These are phyloP conservation scores for Colletotrichum karsti DNA, from an alignment of 2,329 filamentous ascomycete genomes.

Conservation along the genomic window DNA sequence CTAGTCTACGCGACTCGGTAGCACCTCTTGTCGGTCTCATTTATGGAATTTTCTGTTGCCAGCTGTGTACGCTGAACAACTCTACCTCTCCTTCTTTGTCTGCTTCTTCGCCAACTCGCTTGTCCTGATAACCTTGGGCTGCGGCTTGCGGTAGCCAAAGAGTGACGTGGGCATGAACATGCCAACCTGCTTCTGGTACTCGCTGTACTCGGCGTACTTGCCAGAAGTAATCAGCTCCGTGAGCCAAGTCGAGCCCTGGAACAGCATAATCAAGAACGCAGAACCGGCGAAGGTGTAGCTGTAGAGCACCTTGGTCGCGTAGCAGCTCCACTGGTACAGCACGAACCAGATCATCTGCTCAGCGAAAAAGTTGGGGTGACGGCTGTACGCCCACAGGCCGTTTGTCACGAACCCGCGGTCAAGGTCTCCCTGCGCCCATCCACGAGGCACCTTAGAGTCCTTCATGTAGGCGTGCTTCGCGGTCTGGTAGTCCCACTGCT, in stretches of 20 bases:
- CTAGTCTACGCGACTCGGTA: background rate
- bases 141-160: conserved; percentile 50
- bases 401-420: conserved; percentile 88
- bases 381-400: conserved; percentile 86
- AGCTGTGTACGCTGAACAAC: too few relatives aligned
- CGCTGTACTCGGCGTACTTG: conserved; percentile 89
- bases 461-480: conserved; percentile 82
- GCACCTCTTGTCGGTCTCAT: conserved; percentile 30
- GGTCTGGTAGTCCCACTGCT: conserved; percentile 90
- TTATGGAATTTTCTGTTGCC: background rate
- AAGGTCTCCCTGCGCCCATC: conserved; percentile 76
- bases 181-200: conserved; percentile 85
- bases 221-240: conserved; percentile 82
- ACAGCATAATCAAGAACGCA: conserved; percentile 77
- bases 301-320: conserved; percentile 72
- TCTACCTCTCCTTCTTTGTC: conserved; percentile 46
- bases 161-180: conserved; percentile 78
- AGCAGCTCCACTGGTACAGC: conserved; percentile 89
- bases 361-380: conserved; percentile 94
- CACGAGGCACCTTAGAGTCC: conserved; percentile 74
- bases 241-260: conserved; percentile 88
- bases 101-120: conserved; percentile 59
- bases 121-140: conserved; percentile 57
- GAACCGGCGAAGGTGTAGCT: conserved; percentile 84
- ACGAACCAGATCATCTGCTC: conserved; percentile 92